These are phyloP conservation scores for Penicillium pancosmium DNA, from an alignment of 495 filamentous ascomycete genomes.

Conservation along the genomic window DNA sequence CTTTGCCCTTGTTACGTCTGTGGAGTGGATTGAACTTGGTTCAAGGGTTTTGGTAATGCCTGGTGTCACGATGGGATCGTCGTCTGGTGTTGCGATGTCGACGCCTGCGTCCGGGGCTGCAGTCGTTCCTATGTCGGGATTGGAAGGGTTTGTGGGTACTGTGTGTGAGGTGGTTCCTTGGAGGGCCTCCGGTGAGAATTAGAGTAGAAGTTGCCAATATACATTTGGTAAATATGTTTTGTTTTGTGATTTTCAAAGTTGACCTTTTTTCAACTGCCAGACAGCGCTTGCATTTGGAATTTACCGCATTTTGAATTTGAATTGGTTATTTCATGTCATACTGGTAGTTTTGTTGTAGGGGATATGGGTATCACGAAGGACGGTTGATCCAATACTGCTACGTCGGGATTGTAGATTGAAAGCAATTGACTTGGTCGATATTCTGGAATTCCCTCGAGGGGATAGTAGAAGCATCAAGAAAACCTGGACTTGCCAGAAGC, in stretches of 20 bases:
- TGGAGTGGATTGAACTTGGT: constrained; percentile 85
- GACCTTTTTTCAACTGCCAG: neutral
- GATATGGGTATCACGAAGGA: neutral
- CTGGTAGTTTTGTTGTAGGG: neutral
- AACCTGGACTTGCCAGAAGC: neutral
- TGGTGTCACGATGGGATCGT: constrained; percentile 45
- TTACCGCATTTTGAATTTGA: neutral
- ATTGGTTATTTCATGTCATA: neutral
- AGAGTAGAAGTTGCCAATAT: neutral
- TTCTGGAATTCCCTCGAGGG: neutral
- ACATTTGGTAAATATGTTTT: neutral
- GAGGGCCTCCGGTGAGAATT: constrained; percentile 17
- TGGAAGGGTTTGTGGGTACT: constrained; percentile 54
- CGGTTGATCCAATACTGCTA: neutral
- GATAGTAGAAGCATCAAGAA: constrained; percentile 6
- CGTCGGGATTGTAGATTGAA: constrained; percentile 5
- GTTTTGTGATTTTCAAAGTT: neutral
- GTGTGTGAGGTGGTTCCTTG: constrained; percentile 40
- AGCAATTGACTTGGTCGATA: constrained; percentile 19
- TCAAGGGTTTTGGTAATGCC: constrained; percentile 79
- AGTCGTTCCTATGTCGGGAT: constrained; percentile 27
- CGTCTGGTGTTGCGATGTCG: constrained; percentile 31
- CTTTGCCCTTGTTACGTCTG: constrained; percentile 71
- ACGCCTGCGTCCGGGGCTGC: constrained; percentile 23
- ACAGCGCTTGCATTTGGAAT: neutral